These are phyloP conservation scores for Rhizopus delemar DNA, from an alignment of 371 early-diverging fungal species.

Conservation along the genomic window DNA sequence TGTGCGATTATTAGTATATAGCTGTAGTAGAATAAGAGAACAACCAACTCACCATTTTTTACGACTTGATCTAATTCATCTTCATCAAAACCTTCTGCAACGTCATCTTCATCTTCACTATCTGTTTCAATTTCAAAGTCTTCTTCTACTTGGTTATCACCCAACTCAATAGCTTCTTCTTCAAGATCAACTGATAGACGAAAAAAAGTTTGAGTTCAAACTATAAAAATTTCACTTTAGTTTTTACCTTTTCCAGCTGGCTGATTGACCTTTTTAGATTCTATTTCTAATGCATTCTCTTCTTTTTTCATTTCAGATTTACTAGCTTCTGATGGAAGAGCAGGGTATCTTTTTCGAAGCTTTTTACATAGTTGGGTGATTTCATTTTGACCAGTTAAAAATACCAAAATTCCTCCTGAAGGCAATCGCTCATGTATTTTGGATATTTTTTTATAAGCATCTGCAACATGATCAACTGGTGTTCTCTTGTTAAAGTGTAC, in stretches of 20 bases:
- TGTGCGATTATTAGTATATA: background rate
- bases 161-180: constrained; percentile 62
- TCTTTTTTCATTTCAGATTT: constrained; percentile 31
- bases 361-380: constrained; percentile 77
- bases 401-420: constrained; percentile 90
- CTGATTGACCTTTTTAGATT: constrained; percentile 28
- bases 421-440: constrained; percentile 93
- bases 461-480: constrained; percentile 72
- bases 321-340: constrained; percentile 36
- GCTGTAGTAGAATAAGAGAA: background rate
- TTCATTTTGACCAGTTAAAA: constrained; percentile 92
- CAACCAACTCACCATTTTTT: constrained; percentile 26
- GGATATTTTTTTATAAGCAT: constrained; percentile 83
- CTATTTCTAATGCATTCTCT: constrained; percentile 40
- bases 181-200: constrained; percentile 55
- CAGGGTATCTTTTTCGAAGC: constrained; percentile 70
- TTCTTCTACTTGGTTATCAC: constrained; percentile 57
- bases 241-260: constrained; percentile 43
- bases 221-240: background rate
- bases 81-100: constrained; percentile 47
- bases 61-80: constrained; percentile 40
- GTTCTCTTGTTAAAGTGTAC: constrained; percentile 86
- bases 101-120: constrained; percentile 40
- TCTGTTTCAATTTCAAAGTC: constrained; percentile 58
- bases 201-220: background rate